Conservation (phyloP, 1,284 basidiomycete genomes). For the Trichosporon asahii region DNA sequence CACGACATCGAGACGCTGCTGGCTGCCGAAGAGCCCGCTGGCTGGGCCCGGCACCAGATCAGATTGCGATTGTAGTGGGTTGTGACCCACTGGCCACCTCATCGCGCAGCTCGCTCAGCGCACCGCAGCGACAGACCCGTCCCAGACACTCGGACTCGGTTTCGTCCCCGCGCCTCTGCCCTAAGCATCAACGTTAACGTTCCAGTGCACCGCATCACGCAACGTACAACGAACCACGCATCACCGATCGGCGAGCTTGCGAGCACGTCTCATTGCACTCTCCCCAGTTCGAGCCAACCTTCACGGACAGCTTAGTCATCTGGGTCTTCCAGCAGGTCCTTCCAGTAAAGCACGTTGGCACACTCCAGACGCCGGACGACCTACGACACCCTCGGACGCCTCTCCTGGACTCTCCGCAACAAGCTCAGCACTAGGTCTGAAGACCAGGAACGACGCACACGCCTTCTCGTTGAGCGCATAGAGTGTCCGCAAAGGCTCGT, state of each 20-base stretch:
- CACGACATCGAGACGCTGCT: not conserved
- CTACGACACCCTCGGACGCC: not conserved
- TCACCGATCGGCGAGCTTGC: too few relatives aligned
- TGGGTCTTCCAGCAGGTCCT: not conserved
- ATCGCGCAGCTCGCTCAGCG: too few relatives aligned
- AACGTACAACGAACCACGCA: not conserved
- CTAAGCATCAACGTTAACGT: not conserved
- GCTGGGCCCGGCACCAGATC: not conserved
- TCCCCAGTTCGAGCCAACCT: not conserved
- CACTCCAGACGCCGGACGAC: too few relatives aligned
- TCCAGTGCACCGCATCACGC: not conserved
- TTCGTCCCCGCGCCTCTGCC: not conserved
- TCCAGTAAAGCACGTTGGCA: not conserved
- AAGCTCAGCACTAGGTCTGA: not conserved
- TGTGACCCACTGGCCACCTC: not conserved
- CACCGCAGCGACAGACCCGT: not conserved
- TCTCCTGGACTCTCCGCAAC: not conserved
- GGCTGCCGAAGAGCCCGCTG: not conserved
- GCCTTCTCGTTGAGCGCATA: too few relatives aligned
- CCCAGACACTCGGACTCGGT: not conserved
- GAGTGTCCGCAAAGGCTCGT: not conserved
- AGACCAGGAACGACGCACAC: too few relatives aligned
- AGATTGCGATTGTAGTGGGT: not conserved
- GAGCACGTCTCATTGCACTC: not conserved
- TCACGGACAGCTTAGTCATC: not conserved